phyloP scores from a whole-genome alignment of 495 filamentous ascomycete genomes.

The Hapsidospora chrysogenum region DNA sequence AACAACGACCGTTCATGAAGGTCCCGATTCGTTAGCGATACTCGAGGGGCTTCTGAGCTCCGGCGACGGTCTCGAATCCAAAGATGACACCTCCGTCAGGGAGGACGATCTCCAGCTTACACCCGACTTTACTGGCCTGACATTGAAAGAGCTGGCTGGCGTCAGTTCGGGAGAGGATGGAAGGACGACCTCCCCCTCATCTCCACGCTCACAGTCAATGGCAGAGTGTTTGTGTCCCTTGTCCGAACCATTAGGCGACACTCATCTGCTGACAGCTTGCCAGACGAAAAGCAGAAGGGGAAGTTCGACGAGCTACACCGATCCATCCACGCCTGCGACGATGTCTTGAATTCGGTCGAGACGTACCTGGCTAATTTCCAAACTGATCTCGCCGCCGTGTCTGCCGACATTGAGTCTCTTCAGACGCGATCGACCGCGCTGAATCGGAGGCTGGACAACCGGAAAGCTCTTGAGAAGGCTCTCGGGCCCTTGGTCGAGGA shows the following conservation, averaged over 20 bases:
- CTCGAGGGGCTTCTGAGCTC: conserved; percentile 46
- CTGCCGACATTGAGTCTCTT: conserved; percentile 83
- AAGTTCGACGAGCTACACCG: conserved; percentile 85
- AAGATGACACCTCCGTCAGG: conserved; percentile 13
- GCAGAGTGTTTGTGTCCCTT: too few species aligned
- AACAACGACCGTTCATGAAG: conserved; percentile 32
- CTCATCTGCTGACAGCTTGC: background rate
- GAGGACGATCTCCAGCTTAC: conserved; percentile 28
- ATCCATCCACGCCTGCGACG: conserved; percentile 80
- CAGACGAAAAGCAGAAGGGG: conserved; percentile 70
- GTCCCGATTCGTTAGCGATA: conserved; percentile 55
- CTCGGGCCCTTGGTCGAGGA: conserved; percentile 86
- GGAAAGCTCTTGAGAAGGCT: conserved; percentile 73
- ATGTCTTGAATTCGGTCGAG: conserved; percentile 86
- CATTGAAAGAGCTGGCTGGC: conserved; percentile 53
- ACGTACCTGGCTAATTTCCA: conserved; percentile 82
- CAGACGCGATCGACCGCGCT: conserved; percentile 72
- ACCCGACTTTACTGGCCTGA: conserved; percentile 66
- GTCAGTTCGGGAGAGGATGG: conserved; percentile 20
- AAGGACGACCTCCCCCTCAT: too few species aligned
- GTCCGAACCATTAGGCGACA: too few species aligned
- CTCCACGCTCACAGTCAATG: too few species aligned
- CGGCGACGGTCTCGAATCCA: conserved; percentile 8
- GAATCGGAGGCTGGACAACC: conserved; percentile 77
- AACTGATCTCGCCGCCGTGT: conserved; percentile 77